Percentiles rank a stretch among this genome's conserved stretches.
Evolutionary conservation across 2,329 filamentous ascomycete species (phyloP).

Genomic region (Fusarium domesticum): DNA sequence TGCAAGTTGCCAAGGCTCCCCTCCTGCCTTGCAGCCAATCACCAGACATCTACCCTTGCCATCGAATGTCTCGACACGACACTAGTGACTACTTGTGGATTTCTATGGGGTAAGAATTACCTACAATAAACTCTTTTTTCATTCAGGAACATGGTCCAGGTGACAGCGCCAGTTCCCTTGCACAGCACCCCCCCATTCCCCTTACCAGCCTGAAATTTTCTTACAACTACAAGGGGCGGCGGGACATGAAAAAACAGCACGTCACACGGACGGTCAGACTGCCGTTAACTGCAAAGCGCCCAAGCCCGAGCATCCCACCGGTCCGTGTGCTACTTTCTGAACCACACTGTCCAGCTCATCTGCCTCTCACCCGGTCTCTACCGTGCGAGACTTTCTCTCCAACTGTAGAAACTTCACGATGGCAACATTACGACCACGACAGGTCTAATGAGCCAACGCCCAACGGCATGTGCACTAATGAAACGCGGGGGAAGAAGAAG

Average conservation of each 20-base stretch:
- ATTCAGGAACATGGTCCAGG: slow-evolving; percentile 28
- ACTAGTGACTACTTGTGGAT: slow-evolving; percentile 15
- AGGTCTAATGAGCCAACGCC: no score
- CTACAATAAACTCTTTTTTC: slow-evolving; percentile 27
- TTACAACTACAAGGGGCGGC: background rate
- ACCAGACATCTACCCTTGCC: no score
- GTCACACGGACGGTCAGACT: slow-evolving; percentile 24
- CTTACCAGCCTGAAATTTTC: no score
- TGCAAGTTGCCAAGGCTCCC: no score
- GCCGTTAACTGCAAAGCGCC: slow-evolving; percentile 31
- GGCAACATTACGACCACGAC: slow-evolving; percentile 17
- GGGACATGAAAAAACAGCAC: slow-evolving; percentile 7
- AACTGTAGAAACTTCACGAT: background rate
- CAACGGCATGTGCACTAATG: slow-evolving; percentile 1
- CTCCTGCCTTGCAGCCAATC: no score
- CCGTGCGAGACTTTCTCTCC: background rate
- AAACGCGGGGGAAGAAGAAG: slow-evolving; percentile 23
- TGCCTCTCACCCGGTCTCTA: slow-evolving; percentile 3
- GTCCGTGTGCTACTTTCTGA: background rate
- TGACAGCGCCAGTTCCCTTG: slow-evolving; percentile 27
- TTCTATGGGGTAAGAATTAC: slow-evolving; percentile 33
- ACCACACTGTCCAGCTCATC: slow-evolving; percentile 1
- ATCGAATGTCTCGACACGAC: background rate
- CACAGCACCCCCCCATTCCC: slow-evolving; percentile 10
- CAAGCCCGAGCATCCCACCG: slow-evolving; percentile 6